Evolutionary conservation across 177 flowering plant species (phyloP), one percentile per base, ranked within the genome.

Genomic region (Vitis hybrid): DNA sequence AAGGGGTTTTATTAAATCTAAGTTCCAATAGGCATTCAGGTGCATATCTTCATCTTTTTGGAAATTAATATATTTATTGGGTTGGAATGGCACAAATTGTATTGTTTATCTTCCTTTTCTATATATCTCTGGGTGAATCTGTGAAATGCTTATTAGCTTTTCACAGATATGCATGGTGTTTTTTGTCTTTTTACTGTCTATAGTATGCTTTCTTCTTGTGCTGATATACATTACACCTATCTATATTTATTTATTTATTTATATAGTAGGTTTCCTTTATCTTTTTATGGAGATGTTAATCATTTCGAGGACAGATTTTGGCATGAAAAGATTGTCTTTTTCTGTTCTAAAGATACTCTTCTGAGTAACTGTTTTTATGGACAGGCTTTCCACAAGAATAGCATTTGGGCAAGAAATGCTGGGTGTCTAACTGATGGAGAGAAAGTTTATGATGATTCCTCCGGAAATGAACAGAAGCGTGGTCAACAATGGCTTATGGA

Each of bases 401-500:
- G 73, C 60, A 62, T 79, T 47, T 77, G 82, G 80, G 68, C 63
- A 13, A 71, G 73, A 11, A 72, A 69, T 71, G 76, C 69, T 59
- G 74, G 66, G 4, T 72, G 75, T 72, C 33, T 82, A 31, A n/a
- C 80, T 71, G 71, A 75, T 69, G 82, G 74, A n/a, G 81, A 78
- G 64, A 73, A 75, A 59, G 69, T 44, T 10, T 78, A 76, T 18
- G 70, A 75, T 11, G 73, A 63, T 71, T 61, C 76, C 13, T 64
- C 77, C 59, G 62, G 73, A 73, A 61, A 71, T 38, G 81, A 75
- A 57, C 61, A 78, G 13, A 82, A 78, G 71, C 79, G 81, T 8
- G 38, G 70, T 56, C 78, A 81, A 68, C 82, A 70, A 56, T 79
- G 83, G 85, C 71, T 80, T 68, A 73, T 77, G 77, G 82, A 79